These are phyloP conservation scores for Sesbania bispinosa DNA, from an alignment of 306 rosid species.

Conservation along the genomic window DNA sequence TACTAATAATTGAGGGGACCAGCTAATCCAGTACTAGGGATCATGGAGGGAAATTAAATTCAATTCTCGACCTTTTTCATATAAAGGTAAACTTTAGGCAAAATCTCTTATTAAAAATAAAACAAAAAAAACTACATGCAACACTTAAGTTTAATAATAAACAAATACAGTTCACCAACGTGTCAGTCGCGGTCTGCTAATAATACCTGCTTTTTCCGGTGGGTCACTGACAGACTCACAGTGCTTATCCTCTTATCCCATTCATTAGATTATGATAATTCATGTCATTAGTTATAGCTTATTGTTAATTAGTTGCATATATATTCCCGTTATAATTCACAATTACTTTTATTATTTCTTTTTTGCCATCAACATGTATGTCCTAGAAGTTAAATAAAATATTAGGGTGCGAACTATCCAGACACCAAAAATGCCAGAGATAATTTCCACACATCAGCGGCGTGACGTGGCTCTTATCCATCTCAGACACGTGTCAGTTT, in stretches of 20 bases:
- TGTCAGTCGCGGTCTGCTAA: constrained; percentile 16
- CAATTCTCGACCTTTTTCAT: background rate
- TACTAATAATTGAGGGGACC: constrained; percentile 23
- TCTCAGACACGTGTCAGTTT: constrained; percentile 43
- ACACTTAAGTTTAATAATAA: background rate
- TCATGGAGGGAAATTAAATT: constrained; percentile 5
- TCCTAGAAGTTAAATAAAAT: background rate
- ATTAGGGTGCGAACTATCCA: constrained; percentile 26
- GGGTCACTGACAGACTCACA: constrained; percentile 29
- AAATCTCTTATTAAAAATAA: background rate
- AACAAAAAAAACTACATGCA: background rate
- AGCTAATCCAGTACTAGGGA: background rate
- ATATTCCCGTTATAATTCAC: background rate
- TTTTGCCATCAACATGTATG: background rate
- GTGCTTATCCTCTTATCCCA: constrained; percentile 24
- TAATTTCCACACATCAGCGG: background rate
- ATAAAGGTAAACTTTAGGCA: background rate
- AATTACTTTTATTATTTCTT: background rate
- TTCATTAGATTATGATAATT: background rate
- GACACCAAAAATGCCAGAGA: background rate
- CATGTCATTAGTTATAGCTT: background rate
- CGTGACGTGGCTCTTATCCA: constrained; percentile 38
- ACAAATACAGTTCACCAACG: constrained; percentile 16
- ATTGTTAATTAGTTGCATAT: background rate
- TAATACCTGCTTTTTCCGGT: constrained; percentile 31